Percentiles rank a stretch among this genome's conserved stretches.
Conservation (phyloP, 495 filamentous ascomycete genomes). For the Elaphomyces granulatus region DNA sequence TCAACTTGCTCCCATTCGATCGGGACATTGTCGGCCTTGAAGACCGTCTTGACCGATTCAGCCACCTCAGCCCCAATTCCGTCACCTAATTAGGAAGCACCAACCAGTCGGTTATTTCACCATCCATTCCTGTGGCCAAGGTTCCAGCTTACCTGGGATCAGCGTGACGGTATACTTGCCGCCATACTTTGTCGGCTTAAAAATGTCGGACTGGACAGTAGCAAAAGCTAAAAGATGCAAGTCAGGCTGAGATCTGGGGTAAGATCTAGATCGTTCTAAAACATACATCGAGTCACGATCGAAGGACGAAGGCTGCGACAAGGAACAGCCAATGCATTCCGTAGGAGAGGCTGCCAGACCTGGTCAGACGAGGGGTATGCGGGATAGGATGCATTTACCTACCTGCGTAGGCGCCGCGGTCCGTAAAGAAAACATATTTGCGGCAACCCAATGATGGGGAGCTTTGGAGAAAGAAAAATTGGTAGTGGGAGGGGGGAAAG, state of each 20-base stretch:
- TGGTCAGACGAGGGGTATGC: no score
- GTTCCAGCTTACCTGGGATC: constrained; percentile 56
- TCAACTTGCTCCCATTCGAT: constrained; percentile 98
- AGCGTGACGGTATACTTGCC: constrained; percentile 98
- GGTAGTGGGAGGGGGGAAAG: constrained; percentile 4
- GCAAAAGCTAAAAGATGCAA: constrained; percentile 38
- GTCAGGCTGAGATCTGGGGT: constrained; percentile 9
- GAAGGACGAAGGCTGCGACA: constrained; percentile 7
- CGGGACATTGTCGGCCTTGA: constrained; percentile 98
- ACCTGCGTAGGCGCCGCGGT: constrained; percentile 23
- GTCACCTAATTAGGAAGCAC: constrained; percentile 44
- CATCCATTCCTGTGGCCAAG: constrained; percentile 3
- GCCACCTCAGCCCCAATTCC: constrained; percentile 97
- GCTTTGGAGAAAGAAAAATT: constrained; percentile 3
- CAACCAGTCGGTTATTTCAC: neutral
- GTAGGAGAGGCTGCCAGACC: constrained; percentile 26
- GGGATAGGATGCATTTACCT: constrained; percentile 6
- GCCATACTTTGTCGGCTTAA: constrained; percentile 98
- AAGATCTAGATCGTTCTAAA: neutral
- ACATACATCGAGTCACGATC: constrained; percentile 3
- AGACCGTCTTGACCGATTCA: constrained; percentile 95
- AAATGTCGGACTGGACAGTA: constrained; percentile 74
- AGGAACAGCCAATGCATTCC: constrained; percentile 24
- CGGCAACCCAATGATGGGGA: neutral
- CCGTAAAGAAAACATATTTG: constrained; percentile 20